phyloP scores from a whole-genome alignment of 768 basidiomycete species.

The Trametes gibbosa region DNA sequence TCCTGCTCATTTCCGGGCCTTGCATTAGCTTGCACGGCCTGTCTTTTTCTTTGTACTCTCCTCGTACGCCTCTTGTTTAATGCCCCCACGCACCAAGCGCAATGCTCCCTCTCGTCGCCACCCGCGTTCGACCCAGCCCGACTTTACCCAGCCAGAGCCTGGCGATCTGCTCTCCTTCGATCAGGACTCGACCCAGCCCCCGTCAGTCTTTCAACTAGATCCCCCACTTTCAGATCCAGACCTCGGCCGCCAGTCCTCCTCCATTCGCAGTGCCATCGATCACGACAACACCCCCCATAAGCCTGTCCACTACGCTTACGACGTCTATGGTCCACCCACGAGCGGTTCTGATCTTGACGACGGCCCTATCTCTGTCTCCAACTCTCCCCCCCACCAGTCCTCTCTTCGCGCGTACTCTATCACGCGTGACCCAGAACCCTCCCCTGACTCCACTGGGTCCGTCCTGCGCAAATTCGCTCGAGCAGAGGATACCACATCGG shows the following conservation, averaged over 20 bases:
- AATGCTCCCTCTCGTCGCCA: constrained; percentile 23
- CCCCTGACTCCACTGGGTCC: not conserved
- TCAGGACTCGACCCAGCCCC: not conserved
- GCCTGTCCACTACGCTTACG: not conserved
- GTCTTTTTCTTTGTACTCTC: not conserved
- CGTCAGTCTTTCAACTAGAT: constrained; percentile 10
- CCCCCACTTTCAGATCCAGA: constrained; percentile 17
- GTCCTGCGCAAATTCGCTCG: not conserved
- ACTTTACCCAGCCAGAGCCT: not conserved
- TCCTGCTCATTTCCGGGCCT: not conserved
- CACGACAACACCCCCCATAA: not conserved
- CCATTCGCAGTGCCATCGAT: not conserved
- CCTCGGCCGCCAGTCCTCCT: constrained; percentile 10
- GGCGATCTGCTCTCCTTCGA: constrained; percentile 17
- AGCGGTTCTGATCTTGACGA: constrained; percentile 17
- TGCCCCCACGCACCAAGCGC: constrained; percentile 28
- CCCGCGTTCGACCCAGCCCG: constrained; percentile 6
- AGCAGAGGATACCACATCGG: constrained; percentile 8
- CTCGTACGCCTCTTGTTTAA: constrained; percentile 23
- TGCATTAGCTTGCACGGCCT: constrained; percentile 16
- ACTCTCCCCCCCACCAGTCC: constrained; percentile 10
- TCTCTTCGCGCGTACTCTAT: constrained; percentile 6
- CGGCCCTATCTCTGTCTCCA: constrained; percentile 12
- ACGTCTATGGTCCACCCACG: constrained; percentile 4
- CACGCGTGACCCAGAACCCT: not conserved